Base-by-base conservation (phyloP, 2,329 filamentous ascomycete species). In the Podosphaera leucotricha region DNA sequence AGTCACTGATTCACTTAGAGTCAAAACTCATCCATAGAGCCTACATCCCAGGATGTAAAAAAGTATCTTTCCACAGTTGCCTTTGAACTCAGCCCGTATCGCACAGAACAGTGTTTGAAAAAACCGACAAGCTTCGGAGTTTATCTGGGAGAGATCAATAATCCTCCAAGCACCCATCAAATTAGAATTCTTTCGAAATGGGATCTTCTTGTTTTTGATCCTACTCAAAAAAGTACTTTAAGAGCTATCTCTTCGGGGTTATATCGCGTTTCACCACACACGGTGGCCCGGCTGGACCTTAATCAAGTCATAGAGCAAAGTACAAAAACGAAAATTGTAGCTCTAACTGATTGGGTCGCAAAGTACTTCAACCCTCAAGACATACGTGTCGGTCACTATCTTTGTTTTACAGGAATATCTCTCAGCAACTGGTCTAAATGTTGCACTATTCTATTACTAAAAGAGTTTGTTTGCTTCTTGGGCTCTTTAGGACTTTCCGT, bases 151-250 rank as follows among this genome's bases (percentile, higher is more conserved):
- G 47, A 48, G 21, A 63, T 66, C 41, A 47, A 50, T 16, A 49
- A 44, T 24, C 58, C 59, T 3, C 55, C 56, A 5, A 60, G 57
- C 2, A 43, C 45, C 15, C 46, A 52, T 18, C 55, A 66, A 46
- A 45, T 52, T 18, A 50, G 47, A n/a, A 41, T 66, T 6, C 52
- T 66, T n/a, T 45, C 54, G 33, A 54, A 59, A 51, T 66, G 61
- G 61, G 63, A 66, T 43, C 47, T 65, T n/a, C 46, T 65, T 35
- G 55, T 65, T 15, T 54, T 66, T 11, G 62, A 67, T 48, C 63
- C 64, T 2, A 54, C 60, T 16, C 57, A 61, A 46, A 35, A 44
- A 8, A 60, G 61, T 5, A 57, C 63, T 2, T 38, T 55, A 2
- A 53, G 59, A 3, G 61, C 59, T 3, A 53, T 64, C 44, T 49